Conservation (phyloP, 2,329 filamentous ascomycete genomes). For the Arthrobotrys entomopaga region DNA sequence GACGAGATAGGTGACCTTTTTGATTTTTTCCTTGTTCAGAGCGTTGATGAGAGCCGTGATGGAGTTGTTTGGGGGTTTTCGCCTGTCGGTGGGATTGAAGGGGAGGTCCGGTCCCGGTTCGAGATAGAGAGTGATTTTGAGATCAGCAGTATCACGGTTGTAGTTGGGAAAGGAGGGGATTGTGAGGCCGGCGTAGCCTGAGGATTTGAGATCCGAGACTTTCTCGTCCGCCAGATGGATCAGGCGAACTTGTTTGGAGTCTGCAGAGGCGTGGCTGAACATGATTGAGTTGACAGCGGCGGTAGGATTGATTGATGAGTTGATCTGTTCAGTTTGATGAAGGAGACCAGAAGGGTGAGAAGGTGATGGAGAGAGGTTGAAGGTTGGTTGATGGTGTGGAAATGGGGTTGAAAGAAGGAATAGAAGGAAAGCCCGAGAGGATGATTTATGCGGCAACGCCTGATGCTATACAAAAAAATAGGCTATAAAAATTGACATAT, state of each 20-base stretch:
- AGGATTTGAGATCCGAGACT: not conserved
- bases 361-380: not conserved
- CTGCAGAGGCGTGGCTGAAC: too few species aligned
- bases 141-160: constrained; percentile 25
- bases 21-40: not conserved
- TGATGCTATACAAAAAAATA: too few species aligned
- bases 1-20: constrained; percentile 27
- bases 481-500: too few species aligned
- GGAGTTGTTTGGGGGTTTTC: constrained; percentile 7
- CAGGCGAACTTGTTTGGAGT: not conserved
- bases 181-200: constrained; percentile 19
- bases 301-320: not conserved
- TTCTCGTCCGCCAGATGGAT: constrained; percentile 3
- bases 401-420: not conserved
- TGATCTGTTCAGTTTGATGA: too few species aligned
- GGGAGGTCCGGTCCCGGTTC: not conserved
- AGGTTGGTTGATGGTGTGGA: not conserved
- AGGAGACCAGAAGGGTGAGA: not conserved
- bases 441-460: too few species aligned
- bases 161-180: constrained; percentile 25
- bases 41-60: constrained; percentile 10
- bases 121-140: constrained; percentile 33
- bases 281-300: not conserved
- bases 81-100: not conserved
- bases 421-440: too few species aligned